Conservation (phyloP, 164 flowering plant genomes). For the Nelumbo lutea region DNA sequence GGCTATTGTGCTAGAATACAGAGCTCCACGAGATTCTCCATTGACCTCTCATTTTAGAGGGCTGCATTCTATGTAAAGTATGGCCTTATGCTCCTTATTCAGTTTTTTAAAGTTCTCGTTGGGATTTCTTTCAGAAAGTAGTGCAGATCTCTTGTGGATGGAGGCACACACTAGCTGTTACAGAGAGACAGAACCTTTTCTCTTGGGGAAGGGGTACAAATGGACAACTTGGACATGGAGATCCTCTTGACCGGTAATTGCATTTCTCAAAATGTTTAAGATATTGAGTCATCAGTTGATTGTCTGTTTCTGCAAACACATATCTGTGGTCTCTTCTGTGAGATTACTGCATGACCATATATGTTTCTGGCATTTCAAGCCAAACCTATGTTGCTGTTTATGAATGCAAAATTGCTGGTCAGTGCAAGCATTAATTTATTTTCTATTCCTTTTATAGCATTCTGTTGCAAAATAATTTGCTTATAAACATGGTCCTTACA, state of each 20-base stretch:
- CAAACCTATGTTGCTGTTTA: background rate
- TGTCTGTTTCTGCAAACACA: background rate
- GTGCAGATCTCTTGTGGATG: conserved; percentile 70
- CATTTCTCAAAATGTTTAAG: background rate
- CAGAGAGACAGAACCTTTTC: conserved; percentile 54
- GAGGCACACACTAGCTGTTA: conserved; percentile 74
- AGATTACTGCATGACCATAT: background rate
- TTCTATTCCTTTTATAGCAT: background rate
- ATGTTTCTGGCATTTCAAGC: background rate
- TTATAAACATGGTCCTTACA: background rate
- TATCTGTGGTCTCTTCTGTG: background rate
- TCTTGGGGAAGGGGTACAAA: conserved; percentile 87
- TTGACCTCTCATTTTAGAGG: background rate
- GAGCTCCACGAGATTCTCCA: background rate
- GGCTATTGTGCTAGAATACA: background rate
- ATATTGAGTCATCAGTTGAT: conserved; percentile 1
- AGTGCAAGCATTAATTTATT: background rate
- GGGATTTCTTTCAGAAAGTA: conserved; percentile 42
- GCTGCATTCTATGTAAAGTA: background rate
- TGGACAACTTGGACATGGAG: conserved; percentile 79
- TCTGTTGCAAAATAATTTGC: background rate
- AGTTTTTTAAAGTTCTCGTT: background rate
- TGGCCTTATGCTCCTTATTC: background rate
- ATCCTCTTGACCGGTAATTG: conserved; percentile 42
- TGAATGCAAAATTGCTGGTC: background rate